phyloP scores from a whole-genome alignment of 345 rosid genomes.

The Turnera subulata region DNA sequence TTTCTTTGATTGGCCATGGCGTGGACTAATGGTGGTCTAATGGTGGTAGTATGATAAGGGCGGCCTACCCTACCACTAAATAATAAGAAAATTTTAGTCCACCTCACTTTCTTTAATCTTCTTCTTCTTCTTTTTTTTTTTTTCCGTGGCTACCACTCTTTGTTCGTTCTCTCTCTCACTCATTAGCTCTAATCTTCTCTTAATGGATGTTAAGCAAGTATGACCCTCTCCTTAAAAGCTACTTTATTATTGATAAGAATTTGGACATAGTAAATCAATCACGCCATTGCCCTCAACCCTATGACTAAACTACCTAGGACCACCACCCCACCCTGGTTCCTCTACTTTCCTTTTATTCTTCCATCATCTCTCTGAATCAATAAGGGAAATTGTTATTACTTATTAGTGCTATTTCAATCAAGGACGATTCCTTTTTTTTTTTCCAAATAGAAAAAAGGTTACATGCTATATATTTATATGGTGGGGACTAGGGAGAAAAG shows the following conservation, averaged over 20 bases:
- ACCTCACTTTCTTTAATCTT: constrained; percentile 2
- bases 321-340: neutral
- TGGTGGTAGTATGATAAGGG: constrained; percentile 21
- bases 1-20: neutral
- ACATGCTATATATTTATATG: neutral
- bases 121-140: no score
- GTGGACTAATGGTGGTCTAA: neutral
- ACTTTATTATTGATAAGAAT: constrained; percentile 19
- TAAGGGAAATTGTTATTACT: no score
- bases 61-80: constrained; percentile 37
- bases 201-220: constrained; percentile 38
- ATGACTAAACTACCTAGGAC: neutral
- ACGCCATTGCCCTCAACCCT: no score
- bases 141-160: no score
- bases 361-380: neutral
- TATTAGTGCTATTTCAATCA: no score
- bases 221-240: constrained; percentile 49
- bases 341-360: constrained; percentile 6
- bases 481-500: constrained; percentile 1
- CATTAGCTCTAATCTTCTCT: constrained; percentile 45
- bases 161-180: constrained; percentile 32
- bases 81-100: constrained; percentile 8
- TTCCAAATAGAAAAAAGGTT: no score
- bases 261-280: constrained; percentile 21
- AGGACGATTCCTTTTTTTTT: no score